These are phyloP conservation scores for Calonectria montana DNA, from an alignment of 2,329 filamentous ascomycete species.

Conservation along the genomic window DNA sequence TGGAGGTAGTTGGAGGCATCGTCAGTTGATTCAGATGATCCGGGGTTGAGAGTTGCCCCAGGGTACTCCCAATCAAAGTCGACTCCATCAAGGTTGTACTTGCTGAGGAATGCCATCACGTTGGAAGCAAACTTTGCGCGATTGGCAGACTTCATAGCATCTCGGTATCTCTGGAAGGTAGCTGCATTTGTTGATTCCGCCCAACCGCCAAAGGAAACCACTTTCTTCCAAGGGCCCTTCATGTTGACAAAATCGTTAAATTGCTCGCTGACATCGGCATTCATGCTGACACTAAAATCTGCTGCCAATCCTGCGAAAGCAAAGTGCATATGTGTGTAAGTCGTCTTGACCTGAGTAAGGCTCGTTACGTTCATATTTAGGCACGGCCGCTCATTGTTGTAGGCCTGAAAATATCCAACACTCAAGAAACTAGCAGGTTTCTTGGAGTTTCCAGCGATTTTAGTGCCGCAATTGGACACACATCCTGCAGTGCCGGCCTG, in stretches of 20 bases:
- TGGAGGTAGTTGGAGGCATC: slow-evolving; percentile 49
- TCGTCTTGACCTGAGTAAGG: slow-evolving; percentile 31
- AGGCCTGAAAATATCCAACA: slow-evolving; percentile 50
- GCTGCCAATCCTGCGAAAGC: slow-evolving; percentile 44
- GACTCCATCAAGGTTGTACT: slow-evolving; percentile 55
- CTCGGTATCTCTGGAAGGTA: slow-evolving; percentile 43
- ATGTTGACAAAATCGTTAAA: slow-evolving; percentile 46
- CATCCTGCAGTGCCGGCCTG: slow-evolving; percentile 41
- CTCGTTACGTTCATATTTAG: slow-evolving; percentile 45
- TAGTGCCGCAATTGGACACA: slow-evolving; percentile 48
- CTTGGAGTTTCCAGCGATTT: slow-evolving; percentile 43
- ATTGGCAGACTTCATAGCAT: slow-evolving; percentile 49
- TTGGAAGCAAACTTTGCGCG: slow-evolving; percentile 50
- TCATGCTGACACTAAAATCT: slow-evolving; percentile 28
- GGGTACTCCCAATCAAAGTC: slow-evolving; percentile 63
- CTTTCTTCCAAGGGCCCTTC: slow-evolving; percentile 43
- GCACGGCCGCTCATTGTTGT: slow-evolving; percentile 44
- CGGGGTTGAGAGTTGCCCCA: slow-evolving; percentile 38
- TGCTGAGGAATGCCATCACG: slow-evolving; percentile 51
- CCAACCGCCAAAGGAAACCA: slow-evolving; percentile 52
- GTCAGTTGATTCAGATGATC: slow-evolving; percentile 51
- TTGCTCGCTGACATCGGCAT: slow-evolving; percentile 38
- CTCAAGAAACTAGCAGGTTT: slow-evolving; percentile 40
- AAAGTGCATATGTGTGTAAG: slow-evolving; percentile 49
- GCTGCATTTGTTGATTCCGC: slow-evolving; percentile 43